Evolutionary conservation across 805 yeast species (phyloP), one percentile per base, ranked within the genome.

Genomic region (Candida dendrica): DNA sequence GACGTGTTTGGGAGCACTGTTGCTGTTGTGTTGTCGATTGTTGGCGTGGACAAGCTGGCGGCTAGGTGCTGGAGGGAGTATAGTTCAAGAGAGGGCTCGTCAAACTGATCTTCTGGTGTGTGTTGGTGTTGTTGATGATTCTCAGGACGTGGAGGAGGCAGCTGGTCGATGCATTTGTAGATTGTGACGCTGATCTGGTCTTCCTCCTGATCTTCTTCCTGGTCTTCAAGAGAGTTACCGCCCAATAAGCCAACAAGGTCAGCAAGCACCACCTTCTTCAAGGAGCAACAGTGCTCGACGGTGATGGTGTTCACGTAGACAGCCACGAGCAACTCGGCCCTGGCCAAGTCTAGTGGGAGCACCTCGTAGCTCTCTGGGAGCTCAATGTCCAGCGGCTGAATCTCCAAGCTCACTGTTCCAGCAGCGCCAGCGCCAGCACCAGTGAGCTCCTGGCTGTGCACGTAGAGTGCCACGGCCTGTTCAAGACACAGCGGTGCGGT

Each of bases 1-100:
- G 49, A 42, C 4, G 48, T 42, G 9, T 57, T 51, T 6, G 73
- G 72, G 16, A 66, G 42, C 3, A 46, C 29, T 0, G 55, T 50
- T 1, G 58, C 41, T 10, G 45, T 50, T 4, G 49, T 42, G 17
- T 48, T 41, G 2, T 48, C 39, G 6, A 16, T 31, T 6, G 15
- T 19, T 16, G 26, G 14, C 14, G 16, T 36, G 15, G 22, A 31
- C 5, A 6, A 8, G 14, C 33, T 14, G n/a, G 30, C n/a, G n/a
- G 30, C 30, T 27, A 27, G 4, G n/a, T 27, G 30, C n/a, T 27
- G 30, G 13, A 27, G n/a, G n/a, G 30, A 27, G 30, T 27, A 27
- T 27, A 27, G n/a, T 4, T 27, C n/a, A 11, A 13, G 30, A 27
- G 13, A 8, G 4, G 13, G 13, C 13, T 27, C 30, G 13, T 27